Percentiles rank a stretch among this genome's conserved stretches.
Conservation (phyloP, 2,329 filamentous ascomycete genomes). For the Botrytis elliptica region DNA sequence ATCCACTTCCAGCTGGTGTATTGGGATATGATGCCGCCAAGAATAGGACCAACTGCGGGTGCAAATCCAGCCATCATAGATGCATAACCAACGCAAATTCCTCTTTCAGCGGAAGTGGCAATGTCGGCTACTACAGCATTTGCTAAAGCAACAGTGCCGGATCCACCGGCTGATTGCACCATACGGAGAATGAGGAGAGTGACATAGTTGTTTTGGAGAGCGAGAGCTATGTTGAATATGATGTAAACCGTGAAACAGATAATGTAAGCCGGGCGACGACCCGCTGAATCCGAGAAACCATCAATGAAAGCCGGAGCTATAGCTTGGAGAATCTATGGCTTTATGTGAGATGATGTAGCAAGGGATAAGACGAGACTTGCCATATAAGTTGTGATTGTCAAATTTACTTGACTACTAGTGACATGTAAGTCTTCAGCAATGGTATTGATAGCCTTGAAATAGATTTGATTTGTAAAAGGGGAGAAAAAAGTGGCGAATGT, state of each 20-base stretch:
- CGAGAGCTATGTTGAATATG: slow-evolving; percentile 54
- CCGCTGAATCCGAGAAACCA: slow-evolving; percentile 53
- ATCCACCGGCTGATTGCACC: slow-evolving; percentile 53
- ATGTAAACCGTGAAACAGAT: slow-evolving; percentile 54
- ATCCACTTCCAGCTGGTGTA: slow-evolving; percentile 39
- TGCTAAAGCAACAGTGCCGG: slow-evolving; percentile 57
- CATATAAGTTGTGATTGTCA: slow-evolving; percentile 44
- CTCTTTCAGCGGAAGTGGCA: slow-evolving; percentile 56
- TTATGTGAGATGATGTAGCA: neutral
- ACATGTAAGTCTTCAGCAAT: slow-evolving; percentile 51
- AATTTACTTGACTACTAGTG: slow-evolving; percentile 40
- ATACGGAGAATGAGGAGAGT: slow-evolving; percentile 54
- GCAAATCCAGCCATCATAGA: slow-evolving; percentile 55
- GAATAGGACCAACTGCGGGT: slow-evolving; percentile 29
- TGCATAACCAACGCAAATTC: slow-evolving; percentile 67
- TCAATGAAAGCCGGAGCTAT: slow-evolving; percentile 57
- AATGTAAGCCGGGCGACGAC: slow-evolving; percentile 55
- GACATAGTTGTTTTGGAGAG: slow-evolving; percentile 49
- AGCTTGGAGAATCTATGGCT: slow-evolving; percentile 53
- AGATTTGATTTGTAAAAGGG: slow-evolving; percentile 48
- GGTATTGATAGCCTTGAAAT: slow-evolving; percentile 52
- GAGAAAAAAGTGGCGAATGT: slow-evolving; percentile 23
- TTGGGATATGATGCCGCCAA: slow-evolving; percentile 33
- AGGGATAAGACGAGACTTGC: slow-evolving; percentile 21
- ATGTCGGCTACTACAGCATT: slow-evolving; percentile 63